These are phyloP conservation scores for Aspergillus kassunensis DNA, from an alignment of 495 filamentous ascomycete genomes.

Conservation along the genomic window DNA sequence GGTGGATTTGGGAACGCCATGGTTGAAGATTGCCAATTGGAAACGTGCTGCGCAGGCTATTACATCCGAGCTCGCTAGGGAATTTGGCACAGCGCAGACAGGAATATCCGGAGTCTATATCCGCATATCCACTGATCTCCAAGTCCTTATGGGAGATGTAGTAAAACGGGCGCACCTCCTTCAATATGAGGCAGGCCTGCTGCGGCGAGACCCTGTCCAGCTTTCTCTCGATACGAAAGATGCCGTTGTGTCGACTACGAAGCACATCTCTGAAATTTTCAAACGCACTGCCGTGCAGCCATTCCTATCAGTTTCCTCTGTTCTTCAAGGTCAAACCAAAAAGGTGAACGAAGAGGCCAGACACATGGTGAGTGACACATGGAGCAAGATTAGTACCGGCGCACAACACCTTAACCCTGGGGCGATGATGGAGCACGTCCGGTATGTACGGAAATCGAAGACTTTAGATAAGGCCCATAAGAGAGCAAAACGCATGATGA, in stretches of 20 bases:
- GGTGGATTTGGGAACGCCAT: constrained; percentile 59
- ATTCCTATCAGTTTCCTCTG: constrained; percentile 30
- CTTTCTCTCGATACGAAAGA: constrained; percentile 21
- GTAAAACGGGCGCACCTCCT: constrained; percentile 39
- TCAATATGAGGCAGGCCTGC: constrained; percentile 27
- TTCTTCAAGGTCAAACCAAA: constrained; percentile 27
- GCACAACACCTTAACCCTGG: constrained; percentile 25
- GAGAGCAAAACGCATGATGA: constrained; percentile 33
- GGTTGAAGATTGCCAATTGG: constrained; percentile 57
- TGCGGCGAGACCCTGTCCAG: constrained; percentile 25
- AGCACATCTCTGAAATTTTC: constrained; percentile 34
- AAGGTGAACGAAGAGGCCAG: constrained; percentile 29
- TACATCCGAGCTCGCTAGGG: constrained; percentile 38
- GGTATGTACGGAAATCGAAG: constrained; percentile 26
- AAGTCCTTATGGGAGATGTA: constrained; percentile 46
- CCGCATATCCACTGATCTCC: constrained; percentile 48
- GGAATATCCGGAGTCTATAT: constrained; percentile 38
- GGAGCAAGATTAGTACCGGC: constrained; percentile 26
- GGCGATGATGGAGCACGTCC: constrained; percentile 31
- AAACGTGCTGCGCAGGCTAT: constrained; percentile 44
- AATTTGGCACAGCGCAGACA: constrained; percentile 43
- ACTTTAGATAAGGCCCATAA: constrained; percentile 38
- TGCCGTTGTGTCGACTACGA: constrained; percentile 31
- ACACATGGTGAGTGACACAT: constrained; percentile 27
- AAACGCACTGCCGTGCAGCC: constrained; percentile 33